A percentile compares a stretch with the other conserved stretches of the same genome.
Evolutionary conservation across 345 rosid species (phyloP).

Genomic region (Euphorbia lathyris): DNA sequence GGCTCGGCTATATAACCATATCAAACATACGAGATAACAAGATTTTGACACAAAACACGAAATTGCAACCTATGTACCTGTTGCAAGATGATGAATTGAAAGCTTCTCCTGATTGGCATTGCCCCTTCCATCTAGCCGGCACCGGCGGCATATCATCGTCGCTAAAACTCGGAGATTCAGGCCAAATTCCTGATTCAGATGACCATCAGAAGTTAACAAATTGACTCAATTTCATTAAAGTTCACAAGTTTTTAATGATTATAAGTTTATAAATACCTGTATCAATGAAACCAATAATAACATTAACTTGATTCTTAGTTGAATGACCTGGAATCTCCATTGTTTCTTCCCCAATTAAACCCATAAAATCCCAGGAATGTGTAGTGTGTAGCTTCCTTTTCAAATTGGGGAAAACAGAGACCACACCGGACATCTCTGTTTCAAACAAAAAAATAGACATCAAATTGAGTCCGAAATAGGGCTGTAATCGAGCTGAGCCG

Average conservation of each 20-base stretch:
- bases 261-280: constrained; percentile 39
- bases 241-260: no score
- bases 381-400: constrained; percentile 52
- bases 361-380: constrained; percentile 64
- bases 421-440: constrained; percentile 52
- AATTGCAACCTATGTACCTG: no score
- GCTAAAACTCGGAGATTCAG: constrained; percentile 49
- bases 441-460: not conserved
- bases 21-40: no score
- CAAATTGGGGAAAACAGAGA: constrained; percentile 48
- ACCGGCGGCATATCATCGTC: constrained; percentile 45
- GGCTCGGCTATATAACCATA: no score
- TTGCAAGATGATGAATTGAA: constrained; percentile 49
- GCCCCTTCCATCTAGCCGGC: constrained; percentile 47
- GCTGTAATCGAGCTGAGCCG: no score
- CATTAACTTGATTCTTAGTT: constrained; percentile 46
- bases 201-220: not conserved
- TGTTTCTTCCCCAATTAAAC: constrained; percentile 43
- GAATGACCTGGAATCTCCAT: constrained; percentile 52
- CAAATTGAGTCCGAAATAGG: not conserved
- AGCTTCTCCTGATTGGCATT: constrained; percentile 48
- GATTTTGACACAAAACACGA: no score
- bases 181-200: constrained; percentile 49
- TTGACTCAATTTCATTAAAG: not conserved
- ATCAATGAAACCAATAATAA: constrained; percentile 49